Evolutionary conservation across 139 green algal genomes (phyloP).

Genomic region (Trebouxia sp.): DNA sequence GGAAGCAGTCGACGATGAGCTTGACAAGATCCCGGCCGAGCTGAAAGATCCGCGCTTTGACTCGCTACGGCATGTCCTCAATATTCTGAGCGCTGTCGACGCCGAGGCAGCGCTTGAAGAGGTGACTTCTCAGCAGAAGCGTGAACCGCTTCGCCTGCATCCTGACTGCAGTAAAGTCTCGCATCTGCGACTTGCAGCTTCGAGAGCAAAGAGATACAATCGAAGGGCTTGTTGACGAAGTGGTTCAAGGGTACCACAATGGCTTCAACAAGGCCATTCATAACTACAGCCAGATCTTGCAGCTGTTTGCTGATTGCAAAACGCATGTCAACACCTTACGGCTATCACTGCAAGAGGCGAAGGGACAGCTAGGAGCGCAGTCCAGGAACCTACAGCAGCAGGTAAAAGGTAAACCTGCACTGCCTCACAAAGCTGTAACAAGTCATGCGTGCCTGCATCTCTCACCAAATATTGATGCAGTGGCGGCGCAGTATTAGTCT

Average conservation of each 20-base stretch:
- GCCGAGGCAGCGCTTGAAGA: slow-evolving; percentile 60
- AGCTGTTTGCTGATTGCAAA: slow-evolving; percentile 73
- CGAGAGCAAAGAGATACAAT: slow-evolving; percentile 50
- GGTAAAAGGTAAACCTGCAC: neutral
- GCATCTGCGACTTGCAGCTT: slow-evolving; percentile 50
- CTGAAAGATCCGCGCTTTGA: slow-evolving; percentile 73
- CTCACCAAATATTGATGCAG: slow-evolving; percentile 22
- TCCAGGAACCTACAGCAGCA: slow-evolving; percentile 56
- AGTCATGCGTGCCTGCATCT: neutral
- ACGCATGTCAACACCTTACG: slow-evolving; percentile 61
- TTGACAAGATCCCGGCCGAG: slow-evolving; percentile 45
- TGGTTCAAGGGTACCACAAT: slow-evolving; percentile 74
- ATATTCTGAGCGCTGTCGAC: slow-evolving; percentile 65
- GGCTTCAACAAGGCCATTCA: slow-evolving; percentile 87
- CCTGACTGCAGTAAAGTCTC: too few relatives aligned
- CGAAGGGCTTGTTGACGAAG: slow-evolving; percentile 63
- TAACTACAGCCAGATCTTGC: slow-evolving; percentile 85
- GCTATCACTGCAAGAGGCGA: slow-evolving; percentile 54
- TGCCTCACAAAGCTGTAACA: neutral
- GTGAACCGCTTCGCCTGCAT: neutral
- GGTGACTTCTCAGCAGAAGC: slow-evolving; percentile 33
- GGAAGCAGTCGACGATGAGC: slow-evolving; percentile 61
- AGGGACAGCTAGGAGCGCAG: slow-evolving; percentile 61
- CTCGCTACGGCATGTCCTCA: slow-evolving; percentile 75
- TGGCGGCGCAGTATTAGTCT: slow-evolving; percentile 67